Percentiles rank a stretch among this genome's conserved stretches.
Conservation (phyloP, 176 grass and related monocot genomes). For the Carex cristatella region DNA sequence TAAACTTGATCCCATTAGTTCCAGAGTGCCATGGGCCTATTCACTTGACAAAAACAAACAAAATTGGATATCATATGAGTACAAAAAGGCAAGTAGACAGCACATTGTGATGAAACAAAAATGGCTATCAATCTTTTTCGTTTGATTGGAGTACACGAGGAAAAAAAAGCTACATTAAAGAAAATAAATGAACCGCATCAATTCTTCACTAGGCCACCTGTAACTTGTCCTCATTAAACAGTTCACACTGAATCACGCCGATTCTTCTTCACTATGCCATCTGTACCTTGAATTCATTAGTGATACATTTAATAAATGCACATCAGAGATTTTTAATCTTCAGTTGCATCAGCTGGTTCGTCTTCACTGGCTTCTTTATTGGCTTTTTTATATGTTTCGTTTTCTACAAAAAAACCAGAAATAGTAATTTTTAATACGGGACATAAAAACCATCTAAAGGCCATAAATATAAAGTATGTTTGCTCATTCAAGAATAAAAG, state of each 20-base stretch:
- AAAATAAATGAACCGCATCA: not conserved
- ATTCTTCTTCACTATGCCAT: not conserved
- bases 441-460: not conserved
- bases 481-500: not conserved
- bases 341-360: not conserved
- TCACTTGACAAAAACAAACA: not conserved
- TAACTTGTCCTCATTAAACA: not conserved
- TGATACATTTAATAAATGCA: not conserved
- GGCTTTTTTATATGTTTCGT: not conserved
- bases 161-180: not conserved
- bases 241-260: no score
- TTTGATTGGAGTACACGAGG: not conserved
- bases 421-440: not conserved
- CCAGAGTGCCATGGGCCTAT: not conserved
- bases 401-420: not conserved
- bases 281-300: not conserved
- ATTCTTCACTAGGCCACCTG: not conserved
- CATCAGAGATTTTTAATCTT: slow-evolving; percentile 16
- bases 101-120: not conserved
- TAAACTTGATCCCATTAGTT: not conserved
- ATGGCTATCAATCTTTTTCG: not conserved
- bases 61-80: not conserved
- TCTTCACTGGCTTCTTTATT: slow-evolving; percentile 11
- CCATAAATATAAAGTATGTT: not conserved
- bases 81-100: not conserved